These are phyloP conservation scores for Candida corydali DNA, from an alignment of 805 yeast species.

Conservation along the genomic window DNA sequence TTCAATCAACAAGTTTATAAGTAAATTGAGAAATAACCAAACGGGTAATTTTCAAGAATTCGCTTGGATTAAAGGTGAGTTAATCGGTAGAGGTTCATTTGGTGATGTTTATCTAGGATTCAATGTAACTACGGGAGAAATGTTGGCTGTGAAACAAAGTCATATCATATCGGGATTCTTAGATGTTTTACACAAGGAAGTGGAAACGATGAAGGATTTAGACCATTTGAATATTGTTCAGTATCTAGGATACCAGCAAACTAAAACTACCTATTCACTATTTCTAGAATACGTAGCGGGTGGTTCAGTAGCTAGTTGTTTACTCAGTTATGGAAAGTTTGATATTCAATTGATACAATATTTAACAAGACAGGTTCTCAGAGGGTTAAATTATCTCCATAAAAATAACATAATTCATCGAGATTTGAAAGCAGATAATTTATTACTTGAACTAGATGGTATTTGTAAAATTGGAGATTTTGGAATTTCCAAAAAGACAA, in stretches of 20 bases:
- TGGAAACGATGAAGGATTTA: slow-evolving; percentile 87
- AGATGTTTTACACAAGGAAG: slow-evolving; percentile 84
- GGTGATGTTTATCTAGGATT: slow-evolving; percentile 90
- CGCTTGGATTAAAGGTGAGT: slow-evolving; percentile 97
- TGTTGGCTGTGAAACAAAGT: slow-evolving; percentile 98
- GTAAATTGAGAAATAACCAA: slow-evolving; percentile 56
- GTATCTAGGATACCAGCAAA: slow-evolving; percentile 87
- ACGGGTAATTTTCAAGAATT: slow-evolving; percentile 74
- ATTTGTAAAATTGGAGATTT: slow-evolving; percentile 93
- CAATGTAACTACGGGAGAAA: slow-evolving; percentile 94
- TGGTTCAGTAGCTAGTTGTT: slow-evolving; percentile 87
- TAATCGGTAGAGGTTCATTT: slow-evolving; percentile 94
- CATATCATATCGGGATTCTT: slow-evolving; percentile 49
- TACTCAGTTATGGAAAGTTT: slow-evolving; percentile 79
- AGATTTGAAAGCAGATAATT: slow-evolving; percentile 91
- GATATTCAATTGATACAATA: slow-evolving; percentile 72
- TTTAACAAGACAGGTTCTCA: slow-evolving; percentile 72
- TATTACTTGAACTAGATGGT: slow-evolving; percentile 85
- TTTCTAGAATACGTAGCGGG: slow-evolving; percentile 97
- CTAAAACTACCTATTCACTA: slow-evolving; percentile 69
- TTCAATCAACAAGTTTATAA: slow-evolving; percentile 58
- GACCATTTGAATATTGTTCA: slow-evolving; percentile 95
- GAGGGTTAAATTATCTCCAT: slow-evolving; percentile 86
- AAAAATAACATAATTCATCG: slow-evolving; percentile 85
- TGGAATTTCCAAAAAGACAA: slow-evolving; percentile 80